phyloP scores from a whole-genome alignment of 352 stramenopile genomes.

The Pythium phragmitis region DNA sequence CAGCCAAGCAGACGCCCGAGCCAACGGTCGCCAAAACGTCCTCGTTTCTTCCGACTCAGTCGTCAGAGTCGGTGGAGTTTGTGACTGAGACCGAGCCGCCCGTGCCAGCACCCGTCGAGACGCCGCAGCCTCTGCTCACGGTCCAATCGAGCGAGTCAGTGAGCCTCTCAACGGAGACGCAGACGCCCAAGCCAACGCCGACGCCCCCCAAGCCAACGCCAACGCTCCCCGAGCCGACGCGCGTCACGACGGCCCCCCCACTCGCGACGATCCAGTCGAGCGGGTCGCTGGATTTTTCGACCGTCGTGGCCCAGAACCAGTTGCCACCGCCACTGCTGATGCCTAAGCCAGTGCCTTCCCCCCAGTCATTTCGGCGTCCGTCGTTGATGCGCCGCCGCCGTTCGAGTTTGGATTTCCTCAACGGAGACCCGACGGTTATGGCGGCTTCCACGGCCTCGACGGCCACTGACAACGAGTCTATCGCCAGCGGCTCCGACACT shows the following conservation, averaged over 20 bases:
- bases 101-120: no score
- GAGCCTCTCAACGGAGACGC: no score
- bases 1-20: no score
- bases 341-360: not conserved
- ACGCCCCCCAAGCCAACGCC: no score
- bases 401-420: constrained; percentile 65
- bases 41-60: no score
- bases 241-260: constrained; percentile 4
- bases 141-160: constrained; percentile 37
- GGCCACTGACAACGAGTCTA: not conserved
- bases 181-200: no score
- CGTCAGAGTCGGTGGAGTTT: no score
- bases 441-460: not conserved
- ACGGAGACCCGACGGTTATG: constrained; percentile 25
- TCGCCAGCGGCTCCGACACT: not conserved
- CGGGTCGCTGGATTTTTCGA: constrained; percentile 26
- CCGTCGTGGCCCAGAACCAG: no score
- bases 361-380: constrained; percentile 8
- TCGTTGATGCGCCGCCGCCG: constrained; percentile 42
- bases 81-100: no score
- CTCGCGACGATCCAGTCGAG: constrained; percentile 36
- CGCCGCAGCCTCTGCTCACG: constrained; percentile 26
- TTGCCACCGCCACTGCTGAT: not conserved
- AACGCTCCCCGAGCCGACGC: no score
- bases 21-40: no score